A percentile compares a stretch with the other conserved stretches of the same genome.
phyloP scores from a whole-genome alignment of 2,329 filamentous ascomycete genomes.

The Mycosphaerelloides madeirae region DNA sequence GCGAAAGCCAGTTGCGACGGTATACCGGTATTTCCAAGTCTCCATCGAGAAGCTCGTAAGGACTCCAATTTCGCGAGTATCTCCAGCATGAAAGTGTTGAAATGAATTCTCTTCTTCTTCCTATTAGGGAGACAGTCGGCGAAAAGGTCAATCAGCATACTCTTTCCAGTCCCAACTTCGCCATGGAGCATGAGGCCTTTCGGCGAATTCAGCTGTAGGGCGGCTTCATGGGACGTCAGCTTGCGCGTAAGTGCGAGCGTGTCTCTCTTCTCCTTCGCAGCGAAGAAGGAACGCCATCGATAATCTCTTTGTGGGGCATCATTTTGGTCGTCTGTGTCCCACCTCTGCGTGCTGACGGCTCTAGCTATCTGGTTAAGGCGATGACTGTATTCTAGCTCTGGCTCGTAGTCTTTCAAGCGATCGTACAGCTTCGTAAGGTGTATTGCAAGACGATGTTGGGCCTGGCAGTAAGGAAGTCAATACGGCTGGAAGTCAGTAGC shows the following conservation, averaged over 20 bases:
- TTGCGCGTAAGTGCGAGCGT: slow-evolving; percentile 61
- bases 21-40: slow-evolving; percentile 5
- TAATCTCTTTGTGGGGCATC: slow-evolving; percentile 13
- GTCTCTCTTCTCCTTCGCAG: slow-evolving; percentile 49
- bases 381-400: slow-evolving; percentile 62
- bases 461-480: slow-evolving; percentile 8
- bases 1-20: slow-evolving; percentile 12
- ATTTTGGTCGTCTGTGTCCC: slow-evolving; percentile 24
- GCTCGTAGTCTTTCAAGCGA: slow-evolving; percentile 72
- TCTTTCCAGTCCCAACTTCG: slow-evolving; percentile 78
- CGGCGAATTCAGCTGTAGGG: slow-evolving; percentile 66
- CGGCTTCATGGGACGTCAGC: slow-evolving; percentile 66
- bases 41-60: slow-evolving; percentile 45
- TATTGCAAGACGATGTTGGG: slow-evolving; percentile 49
- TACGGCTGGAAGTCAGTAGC: background rate
- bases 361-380: slow-evolving; percentile 58
- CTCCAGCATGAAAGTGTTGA: slow-evolving; percentile 82
- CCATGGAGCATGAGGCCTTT: slow-evolving; percentile 72
- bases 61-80: slow-evolving; percentile 67
- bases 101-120: slow-evolving; percentile 73
- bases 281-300: slow-evolving; percentile 50
- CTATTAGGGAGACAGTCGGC: slow-evolving; percentile 69
- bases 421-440: slow-evolving; percentile 74
- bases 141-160: slow-evolving; percentile 79
- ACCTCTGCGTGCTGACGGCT: slow-evolving; percentile 29